Base-by-base conservation (phyloP, 2,329 filamentous ascomycete genomes). In the Sporothrix brunneoviolacea region DNA sequence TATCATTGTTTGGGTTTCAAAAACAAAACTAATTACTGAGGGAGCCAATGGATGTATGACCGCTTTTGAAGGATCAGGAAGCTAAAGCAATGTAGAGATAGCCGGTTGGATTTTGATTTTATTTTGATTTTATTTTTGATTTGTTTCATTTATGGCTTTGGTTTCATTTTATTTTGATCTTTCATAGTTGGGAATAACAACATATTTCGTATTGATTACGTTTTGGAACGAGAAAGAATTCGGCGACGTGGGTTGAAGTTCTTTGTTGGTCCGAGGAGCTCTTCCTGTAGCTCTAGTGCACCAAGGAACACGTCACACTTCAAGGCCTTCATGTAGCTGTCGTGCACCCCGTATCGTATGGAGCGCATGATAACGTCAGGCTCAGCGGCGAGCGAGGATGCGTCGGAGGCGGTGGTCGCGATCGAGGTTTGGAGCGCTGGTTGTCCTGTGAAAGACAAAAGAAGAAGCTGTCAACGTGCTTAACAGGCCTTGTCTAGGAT, bases 281-380 rank as follows among this genome's bases (percentile, higher is more conserved):
- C 73, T 60, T 88, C 74, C 62, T 91, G 87, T 44, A 91, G 73
- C 55, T 81, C 73, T 40, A 91, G 70, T 8, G 85, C 85, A 38
- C 79, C 76, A 28, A 78, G 70, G 39, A 91, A 70, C 10, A 91
- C 75, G 7, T 82, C 71, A 46, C 74, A 73, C 44, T 86, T 73
- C 32, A 91, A 72, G 10, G 86, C 87, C 60, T 82, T 75, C 83
- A 91, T 91, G 62, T 90, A 90, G 63, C 79, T 84, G 55, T 85
- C 86, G 61, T 91, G 86, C 15, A 91, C 76, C 87, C 87, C n/a
- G n/a, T n/a, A n/a, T n/a, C n/a, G 91, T 50, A 88, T 77, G 51
- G 87, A 87, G 57, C 86, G 84, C 80, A 91, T 86, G 50, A 86
- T 80, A n/a, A 91, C 81, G 63, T 91, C 86, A 4, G 83, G 76